Evolutionary conservation across 345 rosid species (phyloP).

Genomic region (Tarenaya hassleriana): DNA sequence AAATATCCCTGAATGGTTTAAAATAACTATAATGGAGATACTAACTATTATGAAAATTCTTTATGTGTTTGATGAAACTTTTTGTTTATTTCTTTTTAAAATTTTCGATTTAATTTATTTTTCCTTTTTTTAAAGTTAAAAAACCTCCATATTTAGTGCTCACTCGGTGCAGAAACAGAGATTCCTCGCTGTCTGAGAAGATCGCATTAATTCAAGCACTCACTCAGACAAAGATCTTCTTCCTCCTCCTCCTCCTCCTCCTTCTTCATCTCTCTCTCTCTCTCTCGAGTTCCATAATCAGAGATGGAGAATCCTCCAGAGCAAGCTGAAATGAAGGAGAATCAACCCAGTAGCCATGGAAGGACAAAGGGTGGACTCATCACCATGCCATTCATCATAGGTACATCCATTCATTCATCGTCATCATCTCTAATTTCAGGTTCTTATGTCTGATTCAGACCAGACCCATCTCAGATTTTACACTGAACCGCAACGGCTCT

Average conservation of each 20-base stretch:
- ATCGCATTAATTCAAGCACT: constrained; percentile 27
- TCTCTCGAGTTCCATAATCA: constrained; percentile 18
- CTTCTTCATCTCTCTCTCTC: neutral
- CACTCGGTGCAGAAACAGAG: constrained; percentile 35
- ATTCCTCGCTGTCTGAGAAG: constrained; percentile 34
- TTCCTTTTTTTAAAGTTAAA: constrained; percentile 15
- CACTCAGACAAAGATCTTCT: constrained; percentile 27
- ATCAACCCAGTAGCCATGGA: constrained; percentile 20
- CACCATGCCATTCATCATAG: constrained; percentile 75
- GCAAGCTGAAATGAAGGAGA: constrained; percentile 25
- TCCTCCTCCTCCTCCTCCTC: constrained; percentile 6
- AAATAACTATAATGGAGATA: neutral
- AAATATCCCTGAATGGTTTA: neutral
- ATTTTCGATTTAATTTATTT: too few relatives aligned
- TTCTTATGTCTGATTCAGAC: neutral
- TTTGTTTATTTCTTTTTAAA: neutral
- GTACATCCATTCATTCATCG: constrained; percentile 20
- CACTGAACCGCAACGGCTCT: too few relatives aligned
- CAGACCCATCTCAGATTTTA: neutral
- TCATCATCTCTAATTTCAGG: neutral
- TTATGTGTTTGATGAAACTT: neutral
- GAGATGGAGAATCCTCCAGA: constrained; percentile 34
- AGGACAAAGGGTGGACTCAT: constrained; percentile 55
- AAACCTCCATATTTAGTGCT: constrained; percentile 25
- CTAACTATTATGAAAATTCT: neutral